Percentiles rank a stretch among this genome's conserved stretches.
phyloP scores from a whole-genome alignment of 257 asterid species.

The Capsicum baccatum region DNA sequence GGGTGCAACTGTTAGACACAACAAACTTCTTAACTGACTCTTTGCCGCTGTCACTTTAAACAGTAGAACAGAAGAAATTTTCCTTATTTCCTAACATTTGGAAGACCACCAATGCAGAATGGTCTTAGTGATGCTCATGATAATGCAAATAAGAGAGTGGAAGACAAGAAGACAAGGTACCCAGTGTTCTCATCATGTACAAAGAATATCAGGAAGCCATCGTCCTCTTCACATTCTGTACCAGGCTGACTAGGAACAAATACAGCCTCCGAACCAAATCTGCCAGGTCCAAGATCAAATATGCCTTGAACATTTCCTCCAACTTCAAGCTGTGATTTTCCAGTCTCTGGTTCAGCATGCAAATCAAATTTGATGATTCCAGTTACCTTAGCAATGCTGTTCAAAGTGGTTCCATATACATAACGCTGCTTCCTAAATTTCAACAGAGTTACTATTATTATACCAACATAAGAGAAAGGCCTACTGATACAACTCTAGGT shows the following conservation, averaged over 20 bases:
- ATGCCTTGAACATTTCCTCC: conserved; percentile 91
- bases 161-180: conserved; percentile 47
- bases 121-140: background rate
- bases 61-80: background rate
- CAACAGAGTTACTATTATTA: background rate
- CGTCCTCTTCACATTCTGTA: conserved; percentile 80
- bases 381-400: conserved; percentile 82
- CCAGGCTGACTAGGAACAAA: conserved; percentile 84
- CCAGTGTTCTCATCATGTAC: conserved; percentile 84
- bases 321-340: conserved; percentile 83
- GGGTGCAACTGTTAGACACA: conserved; percentile 13
- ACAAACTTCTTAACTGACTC: background rate
- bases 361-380: conserved; percentile 91
- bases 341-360: conserved; percentile 77
- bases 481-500: background rate
- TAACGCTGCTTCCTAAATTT: conserved; percentile 81
- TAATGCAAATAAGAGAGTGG: conserved; percentile 22
- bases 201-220: conserved; percentile 96
- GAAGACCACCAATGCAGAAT: background rate
- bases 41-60: background rate
- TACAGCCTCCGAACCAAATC: conserved; percentile 95
- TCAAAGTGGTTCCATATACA: conserved; percentile 83
- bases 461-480: conserved; percentile 5
- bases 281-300: conserved; percentile 84
- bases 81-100: background rate